phyloP scores from a whole-genome alignment of 768 basidiomycete species.

The Kwoniella europaea region DNA sequence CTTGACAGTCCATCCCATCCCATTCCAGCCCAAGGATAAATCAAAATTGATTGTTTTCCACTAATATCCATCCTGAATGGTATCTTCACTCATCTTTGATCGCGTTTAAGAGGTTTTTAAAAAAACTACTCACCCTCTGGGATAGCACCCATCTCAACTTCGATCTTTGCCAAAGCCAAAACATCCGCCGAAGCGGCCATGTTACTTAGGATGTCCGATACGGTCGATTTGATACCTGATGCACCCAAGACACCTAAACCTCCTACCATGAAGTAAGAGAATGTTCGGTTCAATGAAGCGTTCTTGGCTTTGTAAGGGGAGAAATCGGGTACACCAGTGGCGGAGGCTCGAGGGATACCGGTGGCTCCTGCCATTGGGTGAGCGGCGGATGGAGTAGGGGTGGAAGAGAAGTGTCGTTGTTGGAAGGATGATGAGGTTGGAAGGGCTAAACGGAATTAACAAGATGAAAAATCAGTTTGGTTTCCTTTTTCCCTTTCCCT shows the following conservation, averaged over 20 bases:
- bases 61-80: too few relatives aligned
- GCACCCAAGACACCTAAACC: constrained; percentile 90
- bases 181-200: constrained; percentile 99
- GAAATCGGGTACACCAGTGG: constrained; percentile 83
- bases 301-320: constrained; percentile 73
- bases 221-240: constrained; percentile 88
- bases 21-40: too few relatives aligned
- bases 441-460: too few relatives aligned
- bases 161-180: constrained; percentile 95
- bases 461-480: not conserved
- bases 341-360: constrained; percentile 47
- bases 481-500: not conserved
- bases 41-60: too few relatives aligned
- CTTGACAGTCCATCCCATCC: too few relatives aligned
- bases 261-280: constrained; percentile 62
- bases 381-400: constrained; percentile 63
- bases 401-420: constrained; percentile 78
- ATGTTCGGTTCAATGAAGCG: constrained; percentile 57
- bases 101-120: not conserved
- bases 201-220: constrained; percentile 90
- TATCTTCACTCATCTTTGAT: too few relatives aligned
- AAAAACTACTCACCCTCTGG: constrained; percentile 74
- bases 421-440: constrained; percentile 64
- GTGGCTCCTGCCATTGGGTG: constrained; percentile 60
- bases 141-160: constrained; percentile 84